Percentiles rank a stretch among this genome's conserved stretches.
Conservation (phyloP, 1,284 basidiomycete genomes). For the Ceratobasidium sp. region DNA sequence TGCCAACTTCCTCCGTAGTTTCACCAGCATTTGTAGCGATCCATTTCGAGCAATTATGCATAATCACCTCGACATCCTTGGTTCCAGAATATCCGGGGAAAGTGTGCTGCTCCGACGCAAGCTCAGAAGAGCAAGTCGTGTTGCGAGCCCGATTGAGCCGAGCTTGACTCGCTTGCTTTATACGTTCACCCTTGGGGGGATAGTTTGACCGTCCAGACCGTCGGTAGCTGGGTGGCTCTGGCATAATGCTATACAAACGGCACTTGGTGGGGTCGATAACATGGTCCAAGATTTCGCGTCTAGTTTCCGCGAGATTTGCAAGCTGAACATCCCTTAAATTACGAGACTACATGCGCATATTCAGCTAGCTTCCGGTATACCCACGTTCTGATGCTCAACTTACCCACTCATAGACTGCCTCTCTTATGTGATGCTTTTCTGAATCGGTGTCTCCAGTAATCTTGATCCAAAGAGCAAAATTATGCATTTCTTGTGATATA, state of each 20-base stretch:
- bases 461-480: too few relatives aligned
- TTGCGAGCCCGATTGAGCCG: background rate
- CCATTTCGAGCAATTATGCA: background rate
- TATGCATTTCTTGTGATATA: background rate
- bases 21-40: background rate
- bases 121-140: background rate
- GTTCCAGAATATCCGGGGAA: background rate
- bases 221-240: background rate
- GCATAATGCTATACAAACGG: background rate
- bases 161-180: background rate
- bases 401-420: too few relatives aligned
- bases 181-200: too few relatives aligned
- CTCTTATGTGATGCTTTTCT: too few relatives aligned
- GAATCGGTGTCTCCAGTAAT: too few relatives aligned
- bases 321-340: background rate
- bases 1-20: background rate
- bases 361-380: background rate
- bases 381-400: background rate
- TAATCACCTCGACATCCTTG: background rate
- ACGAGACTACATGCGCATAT: background rate
- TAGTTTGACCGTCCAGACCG: background rate
- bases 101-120: background rate
- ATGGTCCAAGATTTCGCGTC: constrained; percentile 10
- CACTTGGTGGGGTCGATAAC: constrained; percentile 6
- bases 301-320: background rate